Conservation (phyloP, 495 filamentous ascomycete genomes). For the Tuber melanosporum region DNA sequence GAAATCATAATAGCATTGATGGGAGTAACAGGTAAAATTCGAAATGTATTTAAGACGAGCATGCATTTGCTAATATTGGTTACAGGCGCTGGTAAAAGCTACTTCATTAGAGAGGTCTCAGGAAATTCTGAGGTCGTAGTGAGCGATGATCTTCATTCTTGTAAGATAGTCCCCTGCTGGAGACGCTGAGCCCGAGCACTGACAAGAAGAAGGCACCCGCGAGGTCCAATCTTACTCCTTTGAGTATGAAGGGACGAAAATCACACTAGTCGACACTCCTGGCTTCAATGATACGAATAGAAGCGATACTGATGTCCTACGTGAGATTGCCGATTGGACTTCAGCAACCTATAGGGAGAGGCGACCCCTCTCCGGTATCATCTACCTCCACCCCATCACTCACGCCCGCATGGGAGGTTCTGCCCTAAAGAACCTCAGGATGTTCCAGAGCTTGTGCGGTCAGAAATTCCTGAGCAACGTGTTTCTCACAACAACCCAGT, state of each 20-base stretch:
- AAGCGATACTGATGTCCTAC: constrained; percentile 45
- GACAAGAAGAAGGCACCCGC: constrained; percentile 24
- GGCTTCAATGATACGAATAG: constrained; percentile 50
- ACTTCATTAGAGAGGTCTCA: constrained; percentile 42
- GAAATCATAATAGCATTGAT: constrained; percentile 44
- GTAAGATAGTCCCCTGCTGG: constrained; percentile 7
- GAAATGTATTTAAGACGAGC: not conserved
- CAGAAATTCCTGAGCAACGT: constrained; percentile 42
- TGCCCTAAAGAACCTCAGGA: constrained; percentile 44
- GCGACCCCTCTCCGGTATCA: constrained; percentile 41
- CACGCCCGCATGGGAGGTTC: constrained; percentile 45
- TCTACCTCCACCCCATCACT: constrained; percentile 49
- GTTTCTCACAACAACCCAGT: constrained; percentile 48
- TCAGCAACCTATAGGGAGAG: constrained; percentile 32
- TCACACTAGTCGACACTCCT: constrained; percentile 49
- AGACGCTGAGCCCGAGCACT: not conserved
- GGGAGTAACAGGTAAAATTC: constrained; percentile 42
- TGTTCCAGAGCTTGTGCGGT: constrained; percentile 48
- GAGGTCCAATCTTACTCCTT: constrained; percentile 17
- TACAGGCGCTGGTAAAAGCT: constrained; percentile 45
- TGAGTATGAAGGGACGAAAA: constrained; percentile 17
- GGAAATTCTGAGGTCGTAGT: constrained; percentile 25
- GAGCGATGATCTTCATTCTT: constrained; percentile 28
- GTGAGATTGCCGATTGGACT: constrained; percentile 42
- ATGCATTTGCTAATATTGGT: not conserved